phyloP scores from a whole-genome alignment of 495 filamentous ascomycete species.

The Parathielavia hyrcaniae region DNA sequence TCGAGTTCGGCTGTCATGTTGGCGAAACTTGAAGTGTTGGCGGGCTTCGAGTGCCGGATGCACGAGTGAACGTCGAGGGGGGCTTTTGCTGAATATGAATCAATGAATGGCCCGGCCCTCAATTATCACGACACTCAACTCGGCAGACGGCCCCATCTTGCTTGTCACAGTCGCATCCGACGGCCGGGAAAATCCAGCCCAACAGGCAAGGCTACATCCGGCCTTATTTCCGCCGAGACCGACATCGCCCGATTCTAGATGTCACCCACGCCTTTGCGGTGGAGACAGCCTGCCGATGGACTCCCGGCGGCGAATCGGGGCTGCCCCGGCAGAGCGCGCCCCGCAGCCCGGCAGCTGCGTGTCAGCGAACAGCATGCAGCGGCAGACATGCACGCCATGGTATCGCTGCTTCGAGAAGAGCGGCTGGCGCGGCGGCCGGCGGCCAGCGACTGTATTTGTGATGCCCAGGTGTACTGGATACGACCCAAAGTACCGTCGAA shows the following conservation, averaged over 20 bases:
- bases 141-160: neutral
- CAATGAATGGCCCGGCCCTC: too few relatives aligned
- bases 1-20: slow-evolving; percentile 9
- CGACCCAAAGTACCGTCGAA: too few relatives aligned
- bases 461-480: too few relatives aligned
- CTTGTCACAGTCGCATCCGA: too few relatives aligned
- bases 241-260: slow-evolving; percentile 5
- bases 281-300: slow-evolving; percentile 3
- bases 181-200: neutral
- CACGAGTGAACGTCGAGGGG: neutral
- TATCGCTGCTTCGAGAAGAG: neutral
- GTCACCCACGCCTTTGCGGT: slow-evolving; percentile 16
- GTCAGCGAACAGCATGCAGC: neutral
- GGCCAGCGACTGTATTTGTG: neutral
- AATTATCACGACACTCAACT: too few relatives aligned
- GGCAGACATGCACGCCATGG: slow-evolving; percentile 2
- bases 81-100: neutral
- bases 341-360: slow-evolving; percentile 5
- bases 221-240: slow-evolving; percentile 19
- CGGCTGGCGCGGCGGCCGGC: neutral
- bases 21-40: neutral
- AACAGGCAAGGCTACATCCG: slow-evolving; percentile 6
- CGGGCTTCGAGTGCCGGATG: neutral
- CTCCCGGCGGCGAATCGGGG: slow-evolving; percentile 13
- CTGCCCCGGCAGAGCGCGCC: slow-evolving; percentile 5